A percentile compares a stretch with the other conserved stretches of the same genome.
Conservation (phyloP, 2,329 filamentous ascomycete species). For the Fusarium humuli region DNA sequence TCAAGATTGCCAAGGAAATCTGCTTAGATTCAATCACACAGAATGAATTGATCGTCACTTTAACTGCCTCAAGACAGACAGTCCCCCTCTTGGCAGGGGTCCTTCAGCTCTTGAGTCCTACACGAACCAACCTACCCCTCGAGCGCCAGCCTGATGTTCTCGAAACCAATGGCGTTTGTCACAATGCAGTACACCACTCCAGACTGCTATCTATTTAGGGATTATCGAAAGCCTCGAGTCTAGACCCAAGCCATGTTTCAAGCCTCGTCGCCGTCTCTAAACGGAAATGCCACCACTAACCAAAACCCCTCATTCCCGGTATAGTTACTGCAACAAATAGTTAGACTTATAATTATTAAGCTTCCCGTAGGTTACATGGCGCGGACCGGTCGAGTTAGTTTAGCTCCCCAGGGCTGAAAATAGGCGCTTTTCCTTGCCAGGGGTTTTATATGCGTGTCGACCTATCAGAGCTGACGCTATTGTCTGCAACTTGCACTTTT, state of each 20-base stretch:
- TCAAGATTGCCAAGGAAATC: neutral
- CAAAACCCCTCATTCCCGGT: constrained; percentile 6
- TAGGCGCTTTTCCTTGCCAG: constrained; percentile 12
- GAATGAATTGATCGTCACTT: neutral
- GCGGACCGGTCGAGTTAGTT: constrained; percentile 17
- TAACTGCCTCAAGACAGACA: constrained; percentile 17
- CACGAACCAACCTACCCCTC: neutral
- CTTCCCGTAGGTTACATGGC: constrained; percentile 29
- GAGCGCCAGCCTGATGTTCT: constrained; percentile 1
- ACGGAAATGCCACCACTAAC: constrained; percentile 16
- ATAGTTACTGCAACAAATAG: too few relatives aligned
- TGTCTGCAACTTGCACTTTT: neutral
- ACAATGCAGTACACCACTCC: neutral
- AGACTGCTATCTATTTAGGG: constrained; percentile 5
- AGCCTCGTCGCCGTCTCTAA: constrained; percentile 21
- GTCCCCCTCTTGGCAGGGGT: neutral
- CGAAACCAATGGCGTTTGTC: constrained; percentile 17
- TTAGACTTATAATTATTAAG: constrained; percentile 13
- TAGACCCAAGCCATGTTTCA: constrained; percentile 43
- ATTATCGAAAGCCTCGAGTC: constrained; percentile 15
- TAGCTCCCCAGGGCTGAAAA: constrained; percentile 37
- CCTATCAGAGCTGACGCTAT: constrained; percentile 6
- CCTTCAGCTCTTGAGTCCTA: neutral
- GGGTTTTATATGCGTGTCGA: constrained; percentile 7
- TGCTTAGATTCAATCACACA: neutral